phyloP scores from a whole-genome alignment of 352 stramenopile species.

The Phytopythium helicoides region DNA sequence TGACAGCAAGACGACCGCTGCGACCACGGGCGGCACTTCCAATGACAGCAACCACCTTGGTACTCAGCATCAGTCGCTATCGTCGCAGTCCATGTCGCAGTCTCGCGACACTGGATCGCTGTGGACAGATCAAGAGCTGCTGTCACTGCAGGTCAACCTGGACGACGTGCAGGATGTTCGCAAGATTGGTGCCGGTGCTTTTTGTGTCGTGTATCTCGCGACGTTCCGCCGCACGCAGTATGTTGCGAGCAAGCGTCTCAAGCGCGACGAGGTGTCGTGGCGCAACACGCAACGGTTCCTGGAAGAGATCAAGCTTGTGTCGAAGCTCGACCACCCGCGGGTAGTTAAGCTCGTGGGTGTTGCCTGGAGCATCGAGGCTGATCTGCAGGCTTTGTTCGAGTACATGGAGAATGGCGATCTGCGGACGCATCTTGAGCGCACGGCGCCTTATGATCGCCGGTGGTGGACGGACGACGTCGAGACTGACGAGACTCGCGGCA shows the following conservation, averaged over 20 bases:
- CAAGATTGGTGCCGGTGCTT: slow-evolving; percentile 31
- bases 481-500: background rate
- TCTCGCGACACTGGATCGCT: slow-evolving; percentile 15
- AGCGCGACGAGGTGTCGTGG: slow-evolving; percentile 31
- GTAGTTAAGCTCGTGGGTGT: slow-evolving; percentile 55
- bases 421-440: slow-evolving; percentile 27
- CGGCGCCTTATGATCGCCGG: background rate
- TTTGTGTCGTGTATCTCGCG: slow-evolving; percentile 40
- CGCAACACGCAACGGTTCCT: slow-evolving; percentile 49
- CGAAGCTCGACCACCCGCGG: slow-evolving; percentile 44
- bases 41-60: slow-evolving; percentile 9
- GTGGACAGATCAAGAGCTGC: slow-evolving; percentile 45
- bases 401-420: slow-evolving; percentile 64
- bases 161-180: slow-evolving; percentile 44
- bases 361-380: slow-evolving; percentile 50
- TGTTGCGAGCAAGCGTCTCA: slow-evolving; percentile 48
- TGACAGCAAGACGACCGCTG: slow-evolving; percentile 8
- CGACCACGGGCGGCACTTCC: slow-evolving; percentile 13
- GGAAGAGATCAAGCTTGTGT: slow-evolving; percentile 51
- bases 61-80: background rate
- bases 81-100: background rate
- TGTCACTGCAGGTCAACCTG: slow-evolving; percentile 49
- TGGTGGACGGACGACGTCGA: background rate
- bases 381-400: slow-evolving; percentile 60
- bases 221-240: slow-evolving; percentile 35